These are phyloP conservation scores for Elaeis guineensis DNA, from an alignment of 176 grass and related monocot species.

Conservation along the genomic window DNA sequence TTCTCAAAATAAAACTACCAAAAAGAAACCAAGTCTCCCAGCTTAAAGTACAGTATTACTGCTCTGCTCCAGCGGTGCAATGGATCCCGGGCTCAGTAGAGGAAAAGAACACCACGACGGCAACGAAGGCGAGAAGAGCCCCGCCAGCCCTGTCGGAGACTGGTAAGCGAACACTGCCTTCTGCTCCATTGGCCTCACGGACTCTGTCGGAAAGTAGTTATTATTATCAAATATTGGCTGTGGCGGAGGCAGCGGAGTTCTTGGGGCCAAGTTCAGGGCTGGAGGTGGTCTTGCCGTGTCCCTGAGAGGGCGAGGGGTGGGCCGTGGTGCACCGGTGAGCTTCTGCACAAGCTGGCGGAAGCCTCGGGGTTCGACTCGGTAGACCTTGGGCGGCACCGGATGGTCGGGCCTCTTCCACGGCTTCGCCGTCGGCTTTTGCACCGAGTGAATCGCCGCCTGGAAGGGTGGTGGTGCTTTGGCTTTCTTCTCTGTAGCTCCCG, in stretches of 20 bases:
- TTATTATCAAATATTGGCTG: no score
- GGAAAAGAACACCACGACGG: slow-evolving; percentile 27
- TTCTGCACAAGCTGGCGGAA: slow-evolving; percentile 33
- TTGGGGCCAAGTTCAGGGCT: background rate
- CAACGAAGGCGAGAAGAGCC: slow-evolving; percentile 16
- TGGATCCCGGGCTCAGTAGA: slow-evolving; percentile 19
- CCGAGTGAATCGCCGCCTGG: slow-evolving; percentile 4
- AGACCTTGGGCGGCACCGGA: slow-evolving; percentile 21
- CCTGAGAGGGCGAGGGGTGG: slow-evolving; percentile 8
- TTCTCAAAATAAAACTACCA: no score
- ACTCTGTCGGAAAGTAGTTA: no score
- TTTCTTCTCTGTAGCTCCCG: background rate
- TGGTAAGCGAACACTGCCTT: no score
- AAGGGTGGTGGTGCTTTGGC: slow-evolving; percentile 8
- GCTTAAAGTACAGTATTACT: slow-evolving; percentile 8
- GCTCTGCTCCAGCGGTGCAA: slow-evolving; percentile 6
- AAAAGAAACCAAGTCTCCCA: background rate
- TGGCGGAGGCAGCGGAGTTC: background rate
- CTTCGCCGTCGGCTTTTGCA: slow-evolving; percentile 18
- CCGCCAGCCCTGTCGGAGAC: background rate
- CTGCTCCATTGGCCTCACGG: no score
- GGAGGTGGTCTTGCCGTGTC: slow-evolving; percentile 7
- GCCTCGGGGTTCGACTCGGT: slow-evolving; percentile 24
- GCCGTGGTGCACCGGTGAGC: slow-evolving; percentile 10
- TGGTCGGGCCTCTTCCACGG: slow-evolving; percentile 19